Base-by-base conservation (phyloP, 1,284 basidiomycete species). In the Cryptococcus sp. region DNA sequence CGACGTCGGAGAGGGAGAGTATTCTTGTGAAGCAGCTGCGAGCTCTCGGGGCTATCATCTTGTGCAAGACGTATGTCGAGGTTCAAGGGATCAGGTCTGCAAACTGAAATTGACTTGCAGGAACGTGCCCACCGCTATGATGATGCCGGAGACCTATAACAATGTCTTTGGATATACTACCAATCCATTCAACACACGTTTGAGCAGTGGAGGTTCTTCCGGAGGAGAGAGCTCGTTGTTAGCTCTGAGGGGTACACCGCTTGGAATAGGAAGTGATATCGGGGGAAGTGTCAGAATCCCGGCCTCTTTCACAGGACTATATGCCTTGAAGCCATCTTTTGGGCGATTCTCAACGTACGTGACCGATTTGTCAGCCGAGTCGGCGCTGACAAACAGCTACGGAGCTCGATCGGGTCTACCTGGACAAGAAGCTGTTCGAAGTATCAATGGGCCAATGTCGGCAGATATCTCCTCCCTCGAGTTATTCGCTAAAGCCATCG, bases 311-410 rank as follows among this genome's bases (percentile, higher is more conserved):
- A 81, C 79, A 57, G 85, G 85, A 1, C 62, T 85, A 14, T 90
- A 86, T 64, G 82, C 82, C 7, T 74, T 91, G 25, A 81, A 85
- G 19, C 86, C 87, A 0, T 86, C 84, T 1, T 85, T 79, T 55
- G 80, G 81, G 24, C 82, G 88, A 5, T 76, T 89, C 28, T 86
- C 88, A 0, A 59, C 66, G 25, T 54, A 69, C 50, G 62, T 63
- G 18, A n/a, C n/a, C n/a, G n/a, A n/a, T n/a, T n/a, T n/a, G n/a
- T n/a, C n/a, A n/a, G n/a, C n/a, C n/a, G n/a, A n/a, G n/a, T n/a
- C n/a, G n/a, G n/a, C n/a, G n/a, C n/a, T n/a, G n/a, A n/a, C n/a
- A n/a, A n/a, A n/a, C n/a, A n/a, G n/a, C n/a, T n/a, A n/a, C n/a
- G n/a, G n/a, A n/a, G n/a, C n/a, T n/a, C n/a, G n/a, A n/a, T n/a